These are phyloP conservation scores for Persicaria tinctoria DNA, from an alignment of 148 eudicot genomes.

Conservation along the genomic window DNA sequence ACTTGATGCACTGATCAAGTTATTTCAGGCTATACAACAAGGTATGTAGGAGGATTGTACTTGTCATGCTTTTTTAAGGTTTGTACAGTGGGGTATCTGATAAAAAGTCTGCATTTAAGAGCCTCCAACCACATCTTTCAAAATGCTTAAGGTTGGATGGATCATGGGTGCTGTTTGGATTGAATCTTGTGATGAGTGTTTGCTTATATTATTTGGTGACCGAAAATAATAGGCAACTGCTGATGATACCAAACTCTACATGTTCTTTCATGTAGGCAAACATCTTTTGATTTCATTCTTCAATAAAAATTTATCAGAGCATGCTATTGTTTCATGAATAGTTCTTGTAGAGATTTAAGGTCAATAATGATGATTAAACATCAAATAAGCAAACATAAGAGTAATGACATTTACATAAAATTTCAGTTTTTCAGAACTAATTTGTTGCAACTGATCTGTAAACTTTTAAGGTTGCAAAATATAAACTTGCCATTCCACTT, in stretches of 20 bases:
- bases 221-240: neutral
- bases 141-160: no score
- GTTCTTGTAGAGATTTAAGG: neutral
- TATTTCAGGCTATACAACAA: neutral
- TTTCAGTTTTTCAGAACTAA: neutral
- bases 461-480: slow-evolving; percentile 37
- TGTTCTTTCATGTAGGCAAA: neutral
- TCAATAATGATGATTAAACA: neutral
- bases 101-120: neutral
- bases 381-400: neutral
- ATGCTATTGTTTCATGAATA: no score
- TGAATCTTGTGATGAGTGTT: neutral
- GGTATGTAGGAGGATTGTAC: neutral
- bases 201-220: neutral
- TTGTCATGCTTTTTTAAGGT: neutral
- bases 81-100: neutral
- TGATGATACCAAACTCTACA: neutral
- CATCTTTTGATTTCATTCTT: no score
- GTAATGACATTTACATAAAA: neutral
- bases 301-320: no score
- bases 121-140: neutral
- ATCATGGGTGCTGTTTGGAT: neutral
- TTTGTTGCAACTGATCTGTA: no score
- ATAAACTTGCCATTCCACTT: slow-evolving; percentile 89
- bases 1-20: neutral